Percentiles rank a stretch among this genome's conserved stretches.
phyloP scores from a whole-genome alignment of 225 moss, liverwort and hornwort genomes.

The Ulota crispa region DNA sequence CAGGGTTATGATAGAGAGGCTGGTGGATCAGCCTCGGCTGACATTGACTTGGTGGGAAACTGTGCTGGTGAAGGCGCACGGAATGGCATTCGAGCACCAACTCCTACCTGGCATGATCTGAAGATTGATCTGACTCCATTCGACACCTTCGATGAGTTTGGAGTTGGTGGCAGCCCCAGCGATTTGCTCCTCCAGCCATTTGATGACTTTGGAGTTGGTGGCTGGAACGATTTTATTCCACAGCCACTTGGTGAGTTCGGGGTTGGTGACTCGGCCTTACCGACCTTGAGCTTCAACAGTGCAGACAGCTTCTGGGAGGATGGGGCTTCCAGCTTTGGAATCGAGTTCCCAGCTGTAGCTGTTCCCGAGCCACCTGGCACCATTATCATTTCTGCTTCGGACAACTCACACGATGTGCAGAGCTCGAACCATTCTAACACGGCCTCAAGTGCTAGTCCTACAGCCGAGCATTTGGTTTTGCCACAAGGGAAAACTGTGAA shows the following conservation, averaged over 20 bases:
- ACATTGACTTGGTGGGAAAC: not conserved
- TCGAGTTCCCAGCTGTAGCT: not conserved
- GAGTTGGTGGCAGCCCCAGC: no score
- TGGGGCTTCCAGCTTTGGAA: not conserved
- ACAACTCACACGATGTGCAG: not conserved
- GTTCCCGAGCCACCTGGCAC: no score
- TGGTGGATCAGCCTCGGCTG: not conserved
- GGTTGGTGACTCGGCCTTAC: no score
- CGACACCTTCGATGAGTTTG: no score
- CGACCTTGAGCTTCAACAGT: not conserved
- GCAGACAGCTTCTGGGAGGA: not conserved
- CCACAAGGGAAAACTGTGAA: not conserved
- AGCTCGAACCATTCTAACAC: no score
- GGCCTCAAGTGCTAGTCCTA: not conserved
- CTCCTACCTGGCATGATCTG: not conserved
- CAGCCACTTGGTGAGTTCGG: no score
- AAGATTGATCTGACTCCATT: no score
- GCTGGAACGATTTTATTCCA: no score
- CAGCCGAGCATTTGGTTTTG: not conserved
- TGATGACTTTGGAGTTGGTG: no score
- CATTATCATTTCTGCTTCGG: not conserved
- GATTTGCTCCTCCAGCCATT: no score
- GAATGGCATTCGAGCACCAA: not conserved
- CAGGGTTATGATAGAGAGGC: not conserved
- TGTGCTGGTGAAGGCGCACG: no score